Conservation (phyloP, 2,329 filamentous ascomycete genomes). For the Bipolaris cookei region DNA sequence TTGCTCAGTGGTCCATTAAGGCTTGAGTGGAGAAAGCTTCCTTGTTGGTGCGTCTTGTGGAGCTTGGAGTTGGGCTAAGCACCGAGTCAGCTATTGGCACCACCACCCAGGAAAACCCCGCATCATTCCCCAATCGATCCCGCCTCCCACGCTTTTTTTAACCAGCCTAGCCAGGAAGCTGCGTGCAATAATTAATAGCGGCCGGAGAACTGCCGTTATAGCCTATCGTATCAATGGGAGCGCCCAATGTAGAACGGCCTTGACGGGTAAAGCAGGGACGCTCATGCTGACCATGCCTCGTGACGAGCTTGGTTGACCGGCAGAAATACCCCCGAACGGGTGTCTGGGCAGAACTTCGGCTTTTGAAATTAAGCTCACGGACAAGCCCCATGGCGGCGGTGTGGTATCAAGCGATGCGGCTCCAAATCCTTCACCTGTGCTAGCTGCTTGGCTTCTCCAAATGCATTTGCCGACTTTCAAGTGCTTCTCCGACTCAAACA, state of each 20-base stretch:
- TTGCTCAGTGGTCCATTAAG: slow-evolving; percentile 13
- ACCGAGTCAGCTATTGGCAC: slow-evolving; percentile 9
- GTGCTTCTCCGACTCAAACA: slow-evolving; percentile 36
- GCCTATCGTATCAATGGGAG: background rate
- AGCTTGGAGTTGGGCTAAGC: slow-evolving; percentile 18
- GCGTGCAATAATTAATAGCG: background rate
- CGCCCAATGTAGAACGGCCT: background rate
- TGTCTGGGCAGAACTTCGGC: slow-evolving; percentile 2
- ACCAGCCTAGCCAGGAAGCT: background rate
- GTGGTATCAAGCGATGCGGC: slow-evolving; percentile 24
- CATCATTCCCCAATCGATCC: slow-evolving; percentile 14
- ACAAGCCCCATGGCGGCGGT: slow-evolving; percentile 23
- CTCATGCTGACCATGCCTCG: slow-evolving; percentile 9
- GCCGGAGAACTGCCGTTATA: background rate
- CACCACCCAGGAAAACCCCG: slow-evolving; percentile 10
- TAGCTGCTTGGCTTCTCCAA: slow-evolving; percentile 56
- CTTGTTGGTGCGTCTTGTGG: slow-evolving; percentile 17
- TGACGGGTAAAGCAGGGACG: slow-evolving; percentile 2
- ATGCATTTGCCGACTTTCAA: slow-evolving; percentile 46
- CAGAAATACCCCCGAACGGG: slow-evolving; percentile 1
- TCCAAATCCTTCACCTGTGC: slow-evolving; percentile 55
- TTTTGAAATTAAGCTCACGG: slow-evolving; percentile 13
- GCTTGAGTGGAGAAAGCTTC: slow-evolving; percentile 30
- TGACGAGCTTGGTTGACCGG: slow-evolving; percentile 10
- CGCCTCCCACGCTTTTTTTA: slow-evolving; percentile 3